These are phyloP conservation scores for Mycena pura DNA, from an alignment of 768 basidiomycete species.

Conservation along the genomic window DNA sequence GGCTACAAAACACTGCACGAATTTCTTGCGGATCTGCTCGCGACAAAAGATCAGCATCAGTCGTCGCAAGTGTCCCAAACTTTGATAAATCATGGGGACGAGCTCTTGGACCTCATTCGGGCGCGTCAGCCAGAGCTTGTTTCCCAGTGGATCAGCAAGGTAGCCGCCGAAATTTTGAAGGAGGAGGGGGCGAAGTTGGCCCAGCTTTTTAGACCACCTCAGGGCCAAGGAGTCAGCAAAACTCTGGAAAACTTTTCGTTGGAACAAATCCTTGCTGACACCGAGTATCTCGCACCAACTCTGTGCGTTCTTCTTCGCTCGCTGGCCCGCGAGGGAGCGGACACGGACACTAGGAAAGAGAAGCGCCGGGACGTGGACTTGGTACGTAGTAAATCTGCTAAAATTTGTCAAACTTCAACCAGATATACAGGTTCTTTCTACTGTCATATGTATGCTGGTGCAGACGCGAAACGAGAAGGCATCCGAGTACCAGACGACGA, in stretches of 20 bases:
- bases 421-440: background rate
- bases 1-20: background rate
- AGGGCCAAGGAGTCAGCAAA: background rate
- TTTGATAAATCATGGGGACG: background rate
- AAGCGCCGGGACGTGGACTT: background rate
- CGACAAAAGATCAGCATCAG: background rate
- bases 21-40: background rate
- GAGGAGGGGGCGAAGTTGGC: background rate
- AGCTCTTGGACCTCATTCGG: background rate
- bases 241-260: background rate
- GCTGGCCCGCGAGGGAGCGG: background rate
- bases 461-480: background rate
- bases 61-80: background rate
- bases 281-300: background rate
- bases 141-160: background rate
- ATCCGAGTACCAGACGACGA: background rate
- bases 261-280: background rate
- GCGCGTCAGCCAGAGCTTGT: background rate
- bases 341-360: background rate
- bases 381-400: background rate
- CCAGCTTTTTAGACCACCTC: background rate
- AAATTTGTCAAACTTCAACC: background rate
- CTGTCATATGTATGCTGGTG: background rate
- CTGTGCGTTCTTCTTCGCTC: background rate
- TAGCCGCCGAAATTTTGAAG: background rate